Evolutionary conservation across 1,284 basidiomycete species (phyloP).

Genomic region (Austropuccinia psidii): DNA sequence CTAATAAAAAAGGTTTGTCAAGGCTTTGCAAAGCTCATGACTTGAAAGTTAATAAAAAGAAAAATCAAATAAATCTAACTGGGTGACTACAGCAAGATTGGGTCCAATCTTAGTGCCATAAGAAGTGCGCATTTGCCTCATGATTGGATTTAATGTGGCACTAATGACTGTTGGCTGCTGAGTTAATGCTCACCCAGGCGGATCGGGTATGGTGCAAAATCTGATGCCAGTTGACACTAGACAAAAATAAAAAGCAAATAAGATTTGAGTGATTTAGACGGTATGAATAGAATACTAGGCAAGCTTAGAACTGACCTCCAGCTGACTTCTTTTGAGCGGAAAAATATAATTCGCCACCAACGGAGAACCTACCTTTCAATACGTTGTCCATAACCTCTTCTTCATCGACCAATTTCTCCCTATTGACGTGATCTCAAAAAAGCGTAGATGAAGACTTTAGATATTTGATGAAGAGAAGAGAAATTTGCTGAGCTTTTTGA

Average conservation of each 20-base stretch:
- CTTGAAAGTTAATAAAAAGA: too few relatives aligned
- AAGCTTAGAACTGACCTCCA: constrained; percentile 59
- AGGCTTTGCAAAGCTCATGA: too few relatives aligned
- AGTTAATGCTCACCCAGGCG: constrained; percentile 55
- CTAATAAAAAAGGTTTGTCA: too few relatives aligned
- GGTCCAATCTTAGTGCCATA: constrained; percentile 80
- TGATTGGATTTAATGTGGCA: constrained; percentile 89
- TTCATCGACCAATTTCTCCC: constrained; percentile 68
- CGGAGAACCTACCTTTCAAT: constrained; percentile 75
- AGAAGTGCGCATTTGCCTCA: constrained; percentile 83
- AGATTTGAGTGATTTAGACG: too few relatives aligned
- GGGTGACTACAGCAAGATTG: constrained; percentile 77
- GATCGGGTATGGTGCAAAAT: constrained; percentile 79
- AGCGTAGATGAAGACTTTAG: too few relatives aligned
- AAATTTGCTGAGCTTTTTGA: too few relatives aligned
- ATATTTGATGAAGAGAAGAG: too few relatives aligned
- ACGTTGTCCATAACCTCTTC: constrained; percentile 75
- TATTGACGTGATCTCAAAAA: too few relatives aligned
- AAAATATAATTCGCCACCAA: constrained; percentile 89
- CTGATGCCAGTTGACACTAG: constrained; percentile 84
- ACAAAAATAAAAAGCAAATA: constrained; percentile 22
- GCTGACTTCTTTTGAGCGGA: constrained; percentile 87
- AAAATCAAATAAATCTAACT: constrained; percentile 50
- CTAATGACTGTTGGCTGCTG: constrained; percentile 82
- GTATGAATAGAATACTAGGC: neutral